Conservation (phyloP, 345 rosid species). For the Populus pruinosa region DNA sequence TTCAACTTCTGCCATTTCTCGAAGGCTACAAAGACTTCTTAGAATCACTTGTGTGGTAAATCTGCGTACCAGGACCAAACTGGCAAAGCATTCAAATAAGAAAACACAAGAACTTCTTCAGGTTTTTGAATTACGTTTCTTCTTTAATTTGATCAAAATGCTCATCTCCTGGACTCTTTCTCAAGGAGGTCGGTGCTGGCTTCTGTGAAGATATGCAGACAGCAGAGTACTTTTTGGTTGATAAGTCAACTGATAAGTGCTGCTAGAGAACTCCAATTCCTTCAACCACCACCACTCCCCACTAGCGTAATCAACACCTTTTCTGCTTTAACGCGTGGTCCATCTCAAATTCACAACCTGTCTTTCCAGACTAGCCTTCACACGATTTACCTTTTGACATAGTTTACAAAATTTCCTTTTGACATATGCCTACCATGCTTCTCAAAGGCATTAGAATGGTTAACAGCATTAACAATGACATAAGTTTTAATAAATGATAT, state of each 20-base stretch:
- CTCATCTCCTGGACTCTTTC: background rate
- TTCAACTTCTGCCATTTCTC: too few relatives aligned
- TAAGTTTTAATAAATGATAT: background rate
- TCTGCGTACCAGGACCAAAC: too few relatives aligned
- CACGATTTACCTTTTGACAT: background rate
- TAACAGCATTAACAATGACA: background rate
- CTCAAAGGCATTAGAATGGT: too few relatives aligned
- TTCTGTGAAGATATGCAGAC: background rate
- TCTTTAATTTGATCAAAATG: background rate
- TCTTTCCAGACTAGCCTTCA: background rate
- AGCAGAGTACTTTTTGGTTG: background rate
- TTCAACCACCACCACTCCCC: background rate
- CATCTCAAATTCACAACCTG: background rate
- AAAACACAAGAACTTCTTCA: background rate
- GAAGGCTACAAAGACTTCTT: too few relatives aligned
- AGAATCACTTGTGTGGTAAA: too few relatives aligned
- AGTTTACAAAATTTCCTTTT: background rate
- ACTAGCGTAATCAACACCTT: background rate
- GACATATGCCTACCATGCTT: too few relatives aligned
- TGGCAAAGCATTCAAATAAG: too few relatives aligned
- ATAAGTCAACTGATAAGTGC: background rate
- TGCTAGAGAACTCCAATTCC: background rate
- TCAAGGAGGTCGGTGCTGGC: background rate
- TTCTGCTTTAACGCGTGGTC: background rate
- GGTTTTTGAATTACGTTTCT: background rate